These are phyloP conservation scores for Flaveria floridana DNA, from an alignment of 140 eudicot species.

Conservation along the genomic window DNA sequence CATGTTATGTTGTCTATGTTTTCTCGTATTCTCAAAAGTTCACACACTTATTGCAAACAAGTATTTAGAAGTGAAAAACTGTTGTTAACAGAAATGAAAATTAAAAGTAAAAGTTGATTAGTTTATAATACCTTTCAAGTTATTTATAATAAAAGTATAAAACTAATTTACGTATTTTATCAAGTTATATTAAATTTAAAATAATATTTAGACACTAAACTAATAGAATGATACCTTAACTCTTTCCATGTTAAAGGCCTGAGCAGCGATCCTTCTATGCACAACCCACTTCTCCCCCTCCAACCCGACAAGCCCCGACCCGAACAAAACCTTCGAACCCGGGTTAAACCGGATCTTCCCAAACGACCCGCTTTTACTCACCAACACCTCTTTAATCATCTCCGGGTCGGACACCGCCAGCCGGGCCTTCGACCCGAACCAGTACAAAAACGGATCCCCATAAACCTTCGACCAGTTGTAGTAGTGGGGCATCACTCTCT, in stretches of 20 bases:
- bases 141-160: too few relatives aligned
- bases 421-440: conserved; percentile 68
- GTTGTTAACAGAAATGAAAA: too few relatives aligned
- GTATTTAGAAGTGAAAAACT: too few relatives aligned
- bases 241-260: conserved; percentile 71
- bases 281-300: conserved; percentile 71
- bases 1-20: too few relatives aligned
- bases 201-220: neutral
- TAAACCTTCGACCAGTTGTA: conserved; percentile 56
- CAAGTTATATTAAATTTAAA: too few relatives aligned
- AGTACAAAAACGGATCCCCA: conserved; percentile 59
- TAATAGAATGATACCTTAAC: conserved; percentile 48
- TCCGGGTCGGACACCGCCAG: conserved; percentile 65
- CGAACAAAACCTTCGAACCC: conserved; percentile 45
- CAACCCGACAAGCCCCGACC: conserved; percentile 66
- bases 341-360: conserved; percentile 51
- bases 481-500: conserved; percentile 63
- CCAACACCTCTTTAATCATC: conserved; percentile 56
- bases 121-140: too few relatives aligned
- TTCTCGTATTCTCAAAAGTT: too few relatives aligned
- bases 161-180: too few relatives aligned
- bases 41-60: too few relatives aligned
- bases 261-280: conserved; percentile 61
- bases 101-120: too few relatives aligned
- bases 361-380: conserved; percentile 42